Conservation (phyloP, 148 eudicot species). For the Rhododendron griersonianum region DNA sequence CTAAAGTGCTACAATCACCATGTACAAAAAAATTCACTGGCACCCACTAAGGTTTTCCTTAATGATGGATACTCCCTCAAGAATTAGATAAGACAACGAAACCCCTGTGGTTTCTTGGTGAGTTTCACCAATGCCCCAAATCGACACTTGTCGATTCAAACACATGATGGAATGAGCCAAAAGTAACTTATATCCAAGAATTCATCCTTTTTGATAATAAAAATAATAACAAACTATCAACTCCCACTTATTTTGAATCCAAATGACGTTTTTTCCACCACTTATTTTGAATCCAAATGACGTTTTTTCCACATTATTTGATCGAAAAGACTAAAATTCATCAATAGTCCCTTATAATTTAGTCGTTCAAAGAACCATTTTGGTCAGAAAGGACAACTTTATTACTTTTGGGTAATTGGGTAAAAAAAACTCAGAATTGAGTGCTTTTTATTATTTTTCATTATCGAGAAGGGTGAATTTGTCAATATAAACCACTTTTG, state of each 20-base stretch:
- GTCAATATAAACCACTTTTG: not conserved
- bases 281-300: no score
- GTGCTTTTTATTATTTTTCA: not conserved
- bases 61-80: not conserved
- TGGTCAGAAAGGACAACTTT: not conserved
- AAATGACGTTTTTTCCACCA: no score
- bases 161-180: no score
- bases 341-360: not conserved
- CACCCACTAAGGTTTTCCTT: not conserved
- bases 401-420: not conserved
- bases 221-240: no score
- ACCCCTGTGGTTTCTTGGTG: not conserved
- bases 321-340: not conserved
- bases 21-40: not conserved
- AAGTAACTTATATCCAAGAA: no score
- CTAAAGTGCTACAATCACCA: not conserved
- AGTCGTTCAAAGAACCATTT: not conserved
- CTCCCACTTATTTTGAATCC: no score
- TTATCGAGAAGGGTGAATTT: not conserved
- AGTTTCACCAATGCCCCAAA: not conserved
- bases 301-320: no score
- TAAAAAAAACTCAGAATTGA: not conserved
- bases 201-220: not conserved
- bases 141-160: not conserved
- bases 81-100: not conserved